These are phyloP conservation scores for Cerioporus squamosus DNA, from an alignment of 1,284 basidiomycete species.

Conservation along the genomic window DNA sequence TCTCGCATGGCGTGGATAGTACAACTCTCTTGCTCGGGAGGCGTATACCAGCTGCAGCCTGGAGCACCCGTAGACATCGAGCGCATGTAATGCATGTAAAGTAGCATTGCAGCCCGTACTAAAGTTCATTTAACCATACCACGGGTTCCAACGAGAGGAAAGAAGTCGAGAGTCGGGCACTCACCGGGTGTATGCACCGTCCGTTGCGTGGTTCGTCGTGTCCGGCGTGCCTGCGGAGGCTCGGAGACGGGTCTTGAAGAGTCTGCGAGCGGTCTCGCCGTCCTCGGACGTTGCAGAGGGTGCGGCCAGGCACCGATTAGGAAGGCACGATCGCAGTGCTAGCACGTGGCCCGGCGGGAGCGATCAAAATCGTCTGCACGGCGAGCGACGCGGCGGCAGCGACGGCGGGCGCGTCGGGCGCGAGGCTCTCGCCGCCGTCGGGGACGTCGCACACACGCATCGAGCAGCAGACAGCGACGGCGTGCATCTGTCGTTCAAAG, in stretches of 20 bases:
- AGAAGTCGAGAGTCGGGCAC: no score
- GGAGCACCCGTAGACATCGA: no score
- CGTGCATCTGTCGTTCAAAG: not conserved
- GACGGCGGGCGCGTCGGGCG: not conserved
- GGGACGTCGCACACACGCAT: not conserved
- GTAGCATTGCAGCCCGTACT: no score
- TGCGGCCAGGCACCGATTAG: not conserved
- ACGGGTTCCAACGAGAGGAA: no score
- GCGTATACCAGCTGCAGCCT: no score
- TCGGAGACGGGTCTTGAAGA: not conserved
- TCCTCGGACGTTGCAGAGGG: not conserved
- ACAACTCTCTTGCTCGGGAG: no score
- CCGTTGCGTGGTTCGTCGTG: no score
- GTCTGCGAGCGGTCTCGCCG: not conserved
- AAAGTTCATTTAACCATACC: no score
- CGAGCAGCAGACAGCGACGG: not conserved
- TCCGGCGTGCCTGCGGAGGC: no score
- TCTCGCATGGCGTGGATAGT: no score
- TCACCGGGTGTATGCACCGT: no score
- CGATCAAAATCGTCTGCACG: conserved; percentile 2
- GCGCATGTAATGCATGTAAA: no score
- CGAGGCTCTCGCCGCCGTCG: not conserved
- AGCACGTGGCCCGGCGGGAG: conserved; percentile 2
- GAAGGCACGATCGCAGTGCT: conserved; percentile 1
- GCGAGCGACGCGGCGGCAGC: not conserved